These are phyloP conservation scores for Cucumis melo DNA, from an alignment of 306 rosid genomes.

Conservation along the genomic window DNA sequence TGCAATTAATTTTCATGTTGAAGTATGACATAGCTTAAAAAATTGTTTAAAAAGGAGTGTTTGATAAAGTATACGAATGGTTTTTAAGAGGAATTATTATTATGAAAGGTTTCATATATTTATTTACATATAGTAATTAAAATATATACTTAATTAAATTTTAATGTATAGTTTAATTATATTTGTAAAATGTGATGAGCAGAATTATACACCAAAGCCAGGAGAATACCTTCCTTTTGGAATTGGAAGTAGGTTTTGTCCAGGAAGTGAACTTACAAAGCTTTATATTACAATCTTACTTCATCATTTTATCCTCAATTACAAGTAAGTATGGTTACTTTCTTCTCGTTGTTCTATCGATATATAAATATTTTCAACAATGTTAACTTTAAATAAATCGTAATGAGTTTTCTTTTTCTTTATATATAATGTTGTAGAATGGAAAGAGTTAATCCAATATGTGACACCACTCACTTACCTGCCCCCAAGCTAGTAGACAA, in stretches of 20 bases:
- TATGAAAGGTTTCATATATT: too few species aligned
- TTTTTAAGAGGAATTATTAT: too few species aligned
- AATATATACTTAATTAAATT: neutral
- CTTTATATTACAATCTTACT: conserved; percentile 39
- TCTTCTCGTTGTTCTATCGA: too few species aligned
- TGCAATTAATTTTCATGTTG: too few species aligned
- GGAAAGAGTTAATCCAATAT: neutral
- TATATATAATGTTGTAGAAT: neutral
- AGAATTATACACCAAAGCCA: conserved; percentile 29
- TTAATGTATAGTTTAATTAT: too few species aligned
- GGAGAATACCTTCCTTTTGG: conserved; percentile 51
- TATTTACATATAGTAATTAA: too few species aligned
- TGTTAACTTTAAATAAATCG: neutral
- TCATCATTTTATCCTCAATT: conserved; percentile 40
- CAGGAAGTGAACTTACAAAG: conserved; percentile 41
- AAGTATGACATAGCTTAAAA: too few species aligned
- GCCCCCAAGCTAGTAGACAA: neutral
- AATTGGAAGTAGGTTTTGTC: conserved; percentile 41
- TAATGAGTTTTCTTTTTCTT: neutral
- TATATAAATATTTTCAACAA: too few species aligned
- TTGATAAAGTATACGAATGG: too few species aligned
- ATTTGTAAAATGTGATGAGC: neutral
- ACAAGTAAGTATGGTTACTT: conserved; percentile 28
- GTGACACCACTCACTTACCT: neutral
- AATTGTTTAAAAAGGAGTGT: too few species aligned